A percentile compares a stretch with the other conserved stretches of the same genome.
phyloP scores from a whole-genome alignment of 768 basidiomycete genomes.

The Ramaria rubella region DNA sequence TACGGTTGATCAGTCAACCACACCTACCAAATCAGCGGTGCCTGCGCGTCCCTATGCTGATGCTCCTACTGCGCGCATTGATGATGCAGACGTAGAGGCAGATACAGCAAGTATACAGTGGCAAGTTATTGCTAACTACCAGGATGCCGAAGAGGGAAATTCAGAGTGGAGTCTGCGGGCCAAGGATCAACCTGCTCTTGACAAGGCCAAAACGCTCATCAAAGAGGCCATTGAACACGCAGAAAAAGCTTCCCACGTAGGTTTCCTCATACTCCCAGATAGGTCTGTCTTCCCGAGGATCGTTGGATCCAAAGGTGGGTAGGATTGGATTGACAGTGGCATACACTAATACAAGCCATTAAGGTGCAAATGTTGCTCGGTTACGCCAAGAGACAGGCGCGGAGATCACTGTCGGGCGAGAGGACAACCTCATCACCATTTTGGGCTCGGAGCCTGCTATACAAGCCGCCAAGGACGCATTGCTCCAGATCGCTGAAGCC shows the following conservation, averaged over 20 bases:
- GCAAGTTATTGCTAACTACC: constrained; percentile 75
- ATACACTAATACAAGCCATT: background rate
- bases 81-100: constrained; percentile 54
- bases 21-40: constrained; percentile 53
- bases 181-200: constrained; percentile 68
- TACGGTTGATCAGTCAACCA: constrained; percentile 66
- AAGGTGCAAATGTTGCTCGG: constrained; percentile 68
- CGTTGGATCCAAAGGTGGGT: constrained; percentile 75
- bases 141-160: constrained; percentile 75
- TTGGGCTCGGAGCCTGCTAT: constrained; percentile 68
- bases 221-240: constrained; percentile 68
- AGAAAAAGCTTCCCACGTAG: constrained; percentile 66
- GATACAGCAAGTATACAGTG: constrained; percentile 48
- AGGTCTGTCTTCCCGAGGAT: constrained; percentile 87
- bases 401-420: constrained; percentile 86
- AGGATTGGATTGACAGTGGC: background rate
- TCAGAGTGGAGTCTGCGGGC: constrained; percentile 82
- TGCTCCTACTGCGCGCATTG: constrained; percentile 66
- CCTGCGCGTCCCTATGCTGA: constrained; percentile 48
- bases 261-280: constrained; percentile 77
- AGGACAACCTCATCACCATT: constrained; percentile 81
- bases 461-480: constrained; percentile 67
- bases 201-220: constrained; percentile 63
- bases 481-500: constrained; percentile 32
- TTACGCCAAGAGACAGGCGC: constrained; percentile 85